Evolutionary conservation across 352 stramenopile species (phyloP), one percentile per base, ranked within the genome.

Genomic region (Pythium graminicola): DNA sequence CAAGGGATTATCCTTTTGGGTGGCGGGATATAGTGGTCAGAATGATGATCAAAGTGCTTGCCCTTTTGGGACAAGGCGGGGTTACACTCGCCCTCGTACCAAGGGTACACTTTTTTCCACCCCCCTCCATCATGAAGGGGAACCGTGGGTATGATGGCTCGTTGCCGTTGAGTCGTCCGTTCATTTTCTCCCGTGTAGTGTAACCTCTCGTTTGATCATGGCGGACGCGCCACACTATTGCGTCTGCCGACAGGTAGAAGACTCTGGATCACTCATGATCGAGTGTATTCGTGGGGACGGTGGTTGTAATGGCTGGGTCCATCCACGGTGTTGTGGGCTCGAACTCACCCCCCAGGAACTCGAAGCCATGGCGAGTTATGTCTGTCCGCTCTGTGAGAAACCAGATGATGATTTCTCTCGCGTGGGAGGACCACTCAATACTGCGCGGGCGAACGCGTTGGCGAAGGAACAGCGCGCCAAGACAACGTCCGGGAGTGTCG

Each of bases 251-350:
- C 79, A 93, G 68, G 54, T 68, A 3, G 81, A 94, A n/a, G 81
- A 62, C 58, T 82, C 72, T 61, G 80, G 85, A 26, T 46, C 33
- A 24, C 92, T 95, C 69, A 97, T 97, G 88, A 94, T 97, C 67
- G 85, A 95, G 73, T 97, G 88, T 69, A 95, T 89, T 54, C 83
- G 86, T 57, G 86, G 86, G 59, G 80, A 70, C 17, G 86, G 82
- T 47, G 88, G 88, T 55, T 97, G 88, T 65, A 90, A 95, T 42
- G 85, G 88, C 51, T 97, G 85, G 85, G 89, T 96, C 29, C 88
- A 97, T 48, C 88, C 86, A 29, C 61, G 57, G 48, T 96, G 88
- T 59, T 96, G 85, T 52, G 85, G 85, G 11, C 77, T 97, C 16
- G 64, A 89, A 28, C 62, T 97, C 51, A 91, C 84, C 24, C 71